These are phyloP conservation scores for Ogataea ganodermae DNA, from an alignment of 805 yeast species.

Conservation along the genomic window DNA sequence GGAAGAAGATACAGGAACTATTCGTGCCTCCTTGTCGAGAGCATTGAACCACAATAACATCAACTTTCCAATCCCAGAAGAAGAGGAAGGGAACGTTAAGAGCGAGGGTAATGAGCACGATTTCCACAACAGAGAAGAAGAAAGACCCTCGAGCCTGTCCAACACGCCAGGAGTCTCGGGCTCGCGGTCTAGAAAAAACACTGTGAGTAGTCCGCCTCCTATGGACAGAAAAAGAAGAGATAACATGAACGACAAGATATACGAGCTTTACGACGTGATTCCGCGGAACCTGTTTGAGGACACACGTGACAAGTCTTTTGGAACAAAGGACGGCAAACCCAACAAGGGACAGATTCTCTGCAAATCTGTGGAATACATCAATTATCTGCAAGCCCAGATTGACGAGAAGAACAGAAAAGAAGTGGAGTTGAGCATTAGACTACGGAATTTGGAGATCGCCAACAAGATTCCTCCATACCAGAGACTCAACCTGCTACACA, in stretches of 20 bases:
- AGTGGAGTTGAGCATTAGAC: constrained; percentile 64
- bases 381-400: constrained; percentile 64
- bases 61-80: constrained; percentile 22
- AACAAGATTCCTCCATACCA: constrained; percentile 43
- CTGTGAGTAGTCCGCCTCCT: constrained; percentile 21
- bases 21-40: constrained; percentile 26
- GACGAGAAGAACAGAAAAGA: constrained; percentile 80
- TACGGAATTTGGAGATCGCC: constrained; percentile 53
- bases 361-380: constrained; percentile 73
- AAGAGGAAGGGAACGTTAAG: constrained; percentile 10
- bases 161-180: constrained; percentile 9
- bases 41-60: constrained; percentile 17
- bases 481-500: constrained; percentile 50
- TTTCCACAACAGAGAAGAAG: constrained; percentile 11
- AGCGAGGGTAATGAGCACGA: background rate
- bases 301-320: constrained; percentile 49
- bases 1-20: constrained; percentile 14
- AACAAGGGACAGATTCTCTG: constrained; percentile 81
- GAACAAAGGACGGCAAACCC: constrained; percentile 83
- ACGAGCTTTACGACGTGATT: constrained; percentile 42
- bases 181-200: constrained; percentile 20
- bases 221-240: constrained; percentile 53
- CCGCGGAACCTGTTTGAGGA: constrained; percentile 43
- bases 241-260: constrained; percentile 59
- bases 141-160: constrained; percentile 6